A percentile compares a stretch with the other conserved stretches of the same genome.
Conservation (phyloP, 2,329 filamentous ascomycete genomes). For the Aspergillus quadrilineatus region DNA sequence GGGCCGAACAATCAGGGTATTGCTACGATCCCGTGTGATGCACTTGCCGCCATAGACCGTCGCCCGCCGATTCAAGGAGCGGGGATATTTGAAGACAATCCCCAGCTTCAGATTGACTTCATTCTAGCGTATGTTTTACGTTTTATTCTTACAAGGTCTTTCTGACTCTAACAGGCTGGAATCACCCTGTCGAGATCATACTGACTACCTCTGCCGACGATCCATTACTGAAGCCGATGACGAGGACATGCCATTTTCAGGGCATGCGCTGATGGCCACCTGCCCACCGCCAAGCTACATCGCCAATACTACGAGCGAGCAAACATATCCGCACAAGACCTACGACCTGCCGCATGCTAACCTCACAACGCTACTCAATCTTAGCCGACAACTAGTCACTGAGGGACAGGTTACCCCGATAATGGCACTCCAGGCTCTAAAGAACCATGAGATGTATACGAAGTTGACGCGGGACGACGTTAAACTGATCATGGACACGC, state of each 20-base stretch:
- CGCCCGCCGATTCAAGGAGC: constrained; percentile 23
- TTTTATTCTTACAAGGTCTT: not conserved
- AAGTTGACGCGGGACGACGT: constrained; percentile 70
- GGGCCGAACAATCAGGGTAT: constrained; percentile 25
- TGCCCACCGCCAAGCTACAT: constrained; percentile 73
- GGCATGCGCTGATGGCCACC: constrained; percentile 90
- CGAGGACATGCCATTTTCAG: constrained; percentile 64
- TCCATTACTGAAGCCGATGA: constrained; percentile 56
- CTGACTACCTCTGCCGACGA: constrained; percentile 91
- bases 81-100: constrained; percentile 46
- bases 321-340: constrained; percentile 66
- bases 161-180: constrained; percentile 52
- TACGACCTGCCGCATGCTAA: constrained; percentile 77
- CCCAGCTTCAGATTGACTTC: constrained; percentile 50
- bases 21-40: constrained; percentile 25
- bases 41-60: constrained; percentile 27
- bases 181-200: constrained; percentile 46
- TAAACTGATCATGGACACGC: constrained; percentile 67
- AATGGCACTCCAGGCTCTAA: constrained; percentile 86
- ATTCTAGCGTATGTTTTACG: constrained; percentile 42
- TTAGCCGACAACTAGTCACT: constrained; percentile 78
- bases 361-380: constrained; percentile 75
- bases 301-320: constrained; percentile 51
- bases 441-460: constrained; percentile 66
- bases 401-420: constrained; percentile 86